These are phyloP conservation scores for Penicillium diatomitis DNA, from an alignment of 495 filamentous ascomycete genomes.

Conservation along the genomic window DNA sequence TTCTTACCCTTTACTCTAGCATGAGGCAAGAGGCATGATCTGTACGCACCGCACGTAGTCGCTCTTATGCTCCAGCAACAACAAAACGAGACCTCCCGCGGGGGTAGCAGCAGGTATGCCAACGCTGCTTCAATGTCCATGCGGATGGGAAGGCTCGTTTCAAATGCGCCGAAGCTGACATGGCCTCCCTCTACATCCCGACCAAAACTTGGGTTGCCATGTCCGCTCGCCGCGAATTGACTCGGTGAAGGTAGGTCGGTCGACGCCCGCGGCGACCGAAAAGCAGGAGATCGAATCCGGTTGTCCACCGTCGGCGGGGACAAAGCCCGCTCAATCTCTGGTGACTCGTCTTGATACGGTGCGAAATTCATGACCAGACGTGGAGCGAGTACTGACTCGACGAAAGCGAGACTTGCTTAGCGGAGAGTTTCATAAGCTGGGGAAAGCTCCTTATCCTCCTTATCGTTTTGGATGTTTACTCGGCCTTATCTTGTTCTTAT, in stretches of 20 bases:
- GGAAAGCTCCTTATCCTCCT: conserved; percentile 7
- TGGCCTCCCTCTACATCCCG: conserved; percentile 39
- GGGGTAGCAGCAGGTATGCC: conserved; percentile 86
- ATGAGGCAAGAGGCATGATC: no score
- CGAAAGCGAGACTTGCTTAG: not conserved
- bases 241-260: conserved; percentile 34
- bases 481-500: conserved; percentile 17
- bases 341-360: conserved; percentile 84
- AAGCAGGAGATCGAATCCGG: conserved; percentile 41
- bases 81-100: conserved; percentile 71
- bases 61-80: conserved; percentile 86
- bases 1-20: no score
- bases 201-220: conserved; percentile 27
- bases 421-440: not conserved
- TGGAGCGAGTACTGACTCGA: not conserved
- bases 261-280: conserved; percentile 31
- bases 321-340: conserved; percentile 63
- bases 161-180: conserved; percentile 68
- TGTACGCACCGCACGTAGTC: conserved; percentile 82
- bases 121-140: conserved; percentile 83
- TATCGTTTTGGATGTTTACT: conserved; percentile 6
- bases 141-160: conserved; percentile 70
- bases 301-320: conserved; percentile 50
- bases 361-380: conserved; percentile 72
- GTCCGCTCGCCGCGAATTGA: conserved; percentile 27